Evolutionary conservation across 148 eudicot genomes (phyloP).

Genomic region (Fagopyrum tataricum): DNA sequence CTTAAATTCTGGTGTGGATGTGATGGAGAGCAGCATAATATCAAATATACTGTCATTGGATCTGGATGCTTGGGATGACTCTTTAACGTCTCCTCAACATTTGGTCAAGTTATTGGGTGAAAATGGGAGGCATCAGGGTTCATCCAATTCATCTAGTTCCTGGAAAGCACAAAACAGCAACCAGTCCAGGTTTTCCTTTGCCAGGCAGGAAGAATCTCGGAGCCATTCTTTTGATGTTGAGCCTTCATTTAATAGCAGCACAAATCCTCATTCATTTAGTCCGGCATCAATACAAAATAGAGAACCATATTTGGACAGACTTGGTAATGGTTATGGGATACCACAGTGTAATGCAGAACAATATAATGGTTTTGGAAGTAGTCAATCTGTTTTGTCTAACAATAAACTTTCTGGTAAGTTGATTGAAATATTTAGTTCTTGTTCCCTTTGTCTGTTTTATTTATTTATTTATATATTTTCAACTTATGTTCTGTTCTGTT

Average conservation of each 20-base stretch:
- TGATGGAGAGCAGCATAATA: constrained; percentile 80
- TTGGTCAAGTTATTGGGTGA: constrained; percentile 66
- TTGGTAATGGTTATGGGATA: constrained; percentile 41
- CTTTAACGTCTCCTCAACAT: constrained; percentile 68
- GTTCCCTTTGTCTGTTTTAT: neutral
- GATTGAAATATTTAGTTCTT: neutral
- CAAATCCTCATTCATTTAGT: constrained; percentile 18
- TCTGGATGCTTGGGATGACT: constrained; percentile 75
- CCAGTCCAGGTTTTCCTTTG: constrained; percentile 96
- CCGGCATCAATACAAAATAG: constrained; percentile 37
- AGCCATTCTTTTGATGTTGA: constrained; percentile 29
- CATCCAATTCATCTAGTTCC: constrained; percentile 35
- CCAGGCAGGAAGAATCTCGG: constrained; percentile 65
- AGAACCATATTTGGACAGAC: constrained; percentile 32
- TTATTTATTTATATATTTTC: neutral
- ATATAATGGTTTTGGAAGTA: constrained; percentile 32
- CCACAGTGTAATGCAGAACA: constrained; percentile 36
- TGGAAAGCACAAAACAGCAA: constrained; percentile 63
- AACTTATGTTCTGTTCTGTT: neutral
- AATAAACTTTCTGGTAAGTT: constrained; percentile 55
- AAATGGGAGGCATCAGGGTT: constrained; percentile 44
- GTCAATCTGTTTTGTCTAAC: constrained; percentile 33
- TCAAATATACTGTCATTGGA: constrained; percentile 85
- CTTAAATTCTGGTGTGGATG: constrained; percentile 31
- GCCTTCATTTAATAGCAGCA: constrained; percentile 30